phyloP scores from a whole-genome alignment of 306 rosid species.

The Cyclanthera cordifolia region DNA sequence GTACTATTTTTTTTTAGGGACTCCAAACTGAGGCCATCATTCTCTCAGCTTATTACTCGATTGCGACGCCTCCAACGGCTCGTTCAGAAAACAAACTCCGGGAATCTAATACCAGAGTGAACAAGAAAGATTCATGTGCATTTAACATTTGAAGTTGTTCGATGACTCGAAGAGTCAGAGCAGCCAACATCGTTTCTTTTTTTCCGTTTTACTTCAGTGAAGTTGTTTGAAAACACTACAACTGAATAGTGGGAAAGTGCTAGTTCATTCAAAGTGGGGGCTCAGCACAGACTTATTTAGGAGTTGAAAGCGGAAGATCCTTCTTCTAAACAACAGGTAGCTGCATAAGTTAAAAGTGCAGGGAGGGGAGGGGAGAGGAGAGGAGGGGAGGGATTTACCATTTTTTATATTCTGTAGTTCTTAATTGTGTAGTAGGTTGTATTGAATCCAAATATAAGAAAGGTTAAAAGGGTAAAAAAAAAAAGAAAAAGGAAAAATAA shows the following conservation, averaged over 20 bases:
- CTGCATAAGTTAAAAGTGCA: constrained; percentile 42
- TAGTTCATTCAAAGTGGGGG: constrained; percentile 74
- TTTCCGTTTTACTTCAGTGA: constrained; percentile 13
- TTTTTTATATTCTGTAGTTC: constrained; percentile 9
- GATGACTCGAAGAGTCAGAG: constrained; percentile 64
- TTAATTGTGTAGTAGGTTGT: constrained; percentile 27
- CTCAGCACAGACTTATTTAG: constrained; percentile 38
- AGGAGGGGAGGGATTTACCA: constrained; percentile 38
- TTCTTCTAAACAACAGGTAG: constrained; percentile 24
- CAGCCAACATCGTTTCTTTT: constrained; percentile 21
- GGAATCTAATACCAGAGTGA: constrained; percentile 25
- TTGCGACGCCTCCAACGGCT: constrained; percentile 48
- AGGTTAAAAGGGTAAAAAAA: background rate
- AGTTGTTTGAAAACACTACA: constrained; percentile 17
- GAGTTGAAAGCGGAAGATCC: constrained; percentile 31
- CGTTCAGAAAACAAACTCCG: constrained; percentile 27
- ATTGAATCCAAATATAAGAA: constrained; percentile 32
- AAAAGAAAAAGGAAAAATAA: constrained; percentile 6
- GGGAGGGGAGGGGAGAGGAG: no score
- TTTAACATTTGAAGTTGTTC: constrained; percentile 38
- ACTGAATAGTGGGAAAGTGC: constrained; percentile 47
- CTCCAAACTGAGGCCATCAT: constrained; percentile 85
- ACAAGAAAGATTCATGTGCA: constrained; percentile 27
- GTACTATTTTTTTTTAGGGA: constrained; percentile 51
- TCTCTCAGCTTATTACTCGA: constrained; percentile 66